phyloP scores from a whole-genome alignment of 129 eudicot species.

The Artemisia argyi region DNA sequence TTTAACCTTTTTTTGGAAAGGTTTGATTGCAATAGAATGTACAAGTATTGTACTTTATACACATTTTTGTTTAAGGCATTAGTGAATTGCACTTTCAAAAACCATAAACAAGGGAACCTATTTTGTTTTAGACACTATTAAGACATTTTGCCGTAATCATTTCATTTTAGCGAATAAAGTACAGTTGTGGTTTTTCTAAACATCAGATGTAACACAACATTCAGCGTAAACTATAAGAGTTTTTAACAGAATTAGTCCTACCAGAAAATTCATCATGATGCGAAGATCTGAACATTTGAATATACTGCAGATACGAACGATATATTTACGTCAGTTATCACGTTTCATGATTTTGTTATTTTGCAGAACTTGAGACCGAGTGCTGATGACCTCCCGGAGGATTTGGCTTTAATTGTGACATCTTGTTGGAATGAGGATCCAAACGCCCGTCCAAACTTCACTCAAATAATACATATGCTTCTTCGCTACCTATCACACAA shows the following conservation, averaged over 20 bases:
- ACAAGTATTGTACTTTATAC: not conserved
- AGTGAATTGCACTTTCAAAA: not conserved
- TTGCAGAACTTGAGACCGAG: conserved; percentile 79
- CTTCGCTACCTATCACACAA: conserved; percentile 53
- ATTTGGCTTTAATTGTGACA: conserved; percentile 71
- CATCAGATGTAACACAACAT: not conserved
- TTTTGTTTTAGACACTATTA: not conserved
- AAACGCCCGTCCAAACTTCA: conserved; percentile 73
- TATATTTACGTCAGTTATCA: not conserved
- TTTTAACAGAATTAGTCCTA: too few species aligned
- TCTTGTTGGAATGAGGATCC: conserved; percentile 89
- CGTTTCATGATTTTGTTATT: conserved; percentile 8
- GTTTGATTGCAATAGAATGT: not conserved
- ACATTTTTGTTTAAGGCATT: not conserved
- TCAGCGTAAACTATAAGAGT: too few species aligned
- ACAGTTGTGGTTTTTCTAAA: not conserved
- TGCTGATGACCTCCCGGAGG: conserved; percentile 72
- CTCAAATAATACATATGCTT: conserved; percentile 82
- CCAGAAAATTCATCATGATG: not conserved
- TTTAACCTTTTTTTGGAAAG: conserved; percentile 10
- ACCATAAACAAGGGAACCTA: not conserved
- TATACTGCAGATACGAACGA: not conserved
- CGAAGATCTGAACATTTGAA: not conserved
- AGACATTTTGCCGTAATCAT: not conserved
- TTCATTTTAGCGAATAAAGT: not conserved